phyloP scores from a whole-genome alignment of 2,329 filamentous ascomycete genomes.

The Claviceps africana region DNA sequence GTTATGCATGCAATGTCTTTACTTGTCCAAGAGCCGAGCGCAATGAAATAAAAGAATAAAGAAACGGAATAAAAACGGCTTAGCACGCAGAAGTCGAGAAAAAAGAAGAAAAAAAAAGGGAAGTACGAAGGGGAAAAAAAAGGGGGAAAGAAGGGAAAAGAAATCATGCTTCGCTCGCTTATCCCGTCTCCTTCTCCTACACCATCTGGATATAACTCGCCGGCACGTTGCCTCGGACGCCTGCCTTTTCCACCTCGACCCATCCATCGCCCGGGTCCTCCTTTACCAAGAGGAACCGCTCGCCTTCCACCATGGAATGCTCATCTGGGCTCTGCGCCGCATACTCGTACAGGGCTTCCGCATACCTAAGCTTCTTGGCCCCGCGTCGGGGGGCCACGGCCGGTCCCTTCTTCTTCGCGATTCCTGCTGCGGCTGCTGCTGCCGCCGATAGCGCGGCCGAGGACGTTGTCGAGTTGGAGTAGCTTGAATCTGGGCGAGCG shows the following conservation, averaged over 20 bases:
- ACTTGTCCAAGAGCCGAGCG: neutral
- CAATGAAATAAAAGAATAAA: neutral
- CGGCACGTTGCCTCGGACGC: conserved; percentile 75
- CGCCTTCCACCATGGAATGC: conserved; percentile 81
- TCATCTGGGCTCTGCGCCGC: conserved; percentile 72
- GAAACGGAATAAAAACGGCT: neutral
- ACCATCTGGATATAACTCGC: conserved; percentile 82
- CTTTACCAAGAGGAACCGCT: conserved; percentile 79
- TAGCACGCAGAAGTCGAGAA: neutral
- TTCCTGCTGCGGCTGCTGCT: conserved; percentile 10
- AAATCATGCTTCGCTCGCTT: conserved; percentile 7
- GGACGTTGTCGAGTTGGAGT: conserved; percentile 52
- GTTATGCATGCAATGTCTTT: too few relatives aligned
- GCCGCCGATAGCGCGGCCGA: conserved; percentile 19
- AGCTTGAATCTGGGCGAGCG: conserved; percentile 56
- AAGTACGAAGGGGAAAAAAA: neutral
- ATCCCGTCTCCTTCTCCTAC: conserved; percentile 23
- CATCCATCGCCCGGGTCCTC: conserved; percentile 87
- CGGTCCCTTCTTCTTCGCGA: conserved; percentile 76
- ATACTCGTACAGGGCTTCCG: conserved; percentile 88
- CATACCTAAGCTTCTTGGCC: conserved; percentile 87
- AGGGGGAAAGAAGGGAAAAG: neutral
- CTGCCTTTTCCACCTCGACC: conserved; percentile 91
- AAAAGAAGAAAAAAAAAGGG: neutral
- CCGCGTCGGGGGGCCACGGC: conserved; percentile 81